A percentile compares a stretch with the other conserved stretches of the same genome.
These are phyloP conservation scores for Russula foetens DNA, from an alignment of 768 basidiomycete genomes.

Conservation along the genomic window DNA sequence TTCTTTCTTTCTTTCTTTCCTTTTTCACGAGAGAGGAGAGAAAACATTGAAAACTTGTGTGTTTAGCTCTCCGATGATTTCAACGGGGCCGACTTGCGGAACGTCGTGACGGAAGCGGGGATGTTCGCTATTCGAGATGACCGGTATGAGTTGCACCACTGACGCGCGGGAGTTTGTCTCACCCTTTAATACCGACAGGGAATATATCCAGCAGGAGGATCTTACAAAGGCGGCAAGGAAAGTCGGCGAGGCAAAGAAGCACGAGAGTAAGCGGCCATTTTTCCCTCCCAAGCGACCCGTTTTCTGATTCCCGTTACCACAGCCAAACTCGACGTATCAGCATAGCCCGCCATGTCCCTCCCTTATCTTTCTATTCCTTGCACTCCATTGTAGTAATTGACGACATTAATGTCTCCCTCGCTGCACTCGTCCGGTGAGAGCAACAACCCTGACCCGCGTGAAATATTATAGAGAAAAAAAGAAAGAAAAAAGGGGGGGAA, in stretches of 20 bases:
- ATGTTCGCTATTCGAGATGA: constrained; percentile 99
- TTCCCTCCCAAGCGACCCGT: neutral
- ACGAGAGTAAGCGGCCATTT: constrained; percentile 65
- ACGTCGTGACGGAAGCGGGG: constrained; percentile 91
- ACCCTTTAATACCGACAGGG: constrained; percentile 35
- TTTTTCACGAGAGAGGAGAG: neutral
- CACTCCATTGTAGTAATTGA: neutral
- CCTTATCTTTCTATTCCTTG: neutral
- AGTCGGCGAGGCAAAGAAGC: constrained; percentile 94
- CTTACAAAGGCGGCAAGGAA: constrained; percentile 94
- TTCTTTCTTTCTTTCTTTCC: neutral
- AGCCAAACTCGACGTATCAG: constrained; percentile 18
- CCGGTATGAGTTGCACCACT: constrained; percentile 39
- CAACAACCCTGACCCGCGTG: too few relatives aligned
- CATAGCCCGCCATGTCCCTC: neutral
- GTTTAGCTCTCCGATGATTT: constrained; percentile 76
- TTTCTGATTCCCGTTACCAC: neutral
- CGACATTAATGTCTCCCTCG: neutral
- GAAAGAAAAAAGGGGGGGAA: neutral
- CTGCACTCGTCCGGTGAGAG: neutral
- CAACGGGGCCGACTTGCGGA: constrained; percentile 94
- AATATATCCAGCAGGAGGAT: constrained; percentile 91
- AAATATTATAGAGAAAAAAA: too few relatives aligned
- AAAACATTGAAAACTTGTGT: neutral
- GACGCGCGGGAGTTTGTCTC: neutral